These are phyloP conservation scores for Coemansia umbellata DNA, from an alignment of 192 early-diverging fungal species.

Conservation along the genomic window DNA sequence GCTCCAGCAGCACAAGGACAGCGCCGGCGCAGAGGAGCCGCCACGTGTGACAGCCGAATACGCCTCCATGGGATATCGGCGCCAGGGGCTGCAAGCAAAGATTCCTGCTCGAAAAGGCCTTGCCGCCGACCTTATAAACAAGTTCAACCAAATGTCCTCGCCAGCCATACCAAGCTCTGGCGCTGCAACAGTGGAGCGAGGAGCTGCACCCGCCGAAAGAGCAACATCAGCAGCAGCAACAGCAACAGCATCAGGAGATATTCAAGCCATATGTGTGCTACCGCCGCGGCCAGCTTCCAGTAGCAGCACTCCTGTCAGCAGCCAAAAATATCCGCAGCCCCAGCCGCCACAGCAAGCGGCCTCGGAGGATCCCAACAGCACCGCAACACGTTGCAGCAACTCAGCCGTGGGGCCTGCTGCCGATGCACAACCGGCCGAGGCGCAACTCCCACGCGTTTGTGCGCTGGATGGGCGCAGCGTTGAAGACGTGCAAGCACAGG, in stretches of 20 bases:
- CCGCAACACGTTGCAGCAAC: no score
- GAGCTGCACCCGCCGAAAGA: neutral
- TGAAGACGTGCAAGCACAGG: neutral
- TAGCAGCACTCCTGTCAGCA: neutral
- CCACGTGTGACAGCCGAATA: neutral
- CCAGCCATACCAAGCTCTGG: neutral
- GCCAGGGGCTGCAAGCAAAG: constrained; percentile 2
- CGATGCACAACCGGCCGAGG: no score
- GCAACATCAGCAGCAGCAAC: no score
- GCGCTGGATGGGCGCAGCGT: no score
- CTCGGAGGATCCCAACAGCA: neutral
- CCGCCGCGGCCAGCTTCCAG: neutral
- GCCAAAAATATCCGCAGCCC: neutral
- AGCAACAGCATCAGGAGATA: no score
- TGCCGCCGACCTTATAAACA: constrained; percentile 42
- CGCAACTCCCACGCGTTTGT: no score
- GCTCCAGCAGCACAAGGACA: constrained; percentile 20
- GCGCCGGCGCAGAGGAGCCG: neutral
- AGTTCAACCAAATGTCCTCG: constrained; percentile 41
- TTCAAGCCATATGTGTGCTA: no score
- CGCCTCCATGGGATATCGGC: constrained; percentile 1
- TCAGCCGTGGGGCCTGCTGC: no score
- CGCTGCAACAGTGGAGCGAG: constrained; percentile 5
- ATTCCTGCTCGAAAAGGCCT: constrained; percentile 29
- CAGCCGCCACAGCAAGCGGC: neutral